Percentiles rank a stretch among this genome's conserved stretches.
Conservation (phyloP, 768 basidiomycete genomes). For the Mycena olivaceomarginata region DNA sequence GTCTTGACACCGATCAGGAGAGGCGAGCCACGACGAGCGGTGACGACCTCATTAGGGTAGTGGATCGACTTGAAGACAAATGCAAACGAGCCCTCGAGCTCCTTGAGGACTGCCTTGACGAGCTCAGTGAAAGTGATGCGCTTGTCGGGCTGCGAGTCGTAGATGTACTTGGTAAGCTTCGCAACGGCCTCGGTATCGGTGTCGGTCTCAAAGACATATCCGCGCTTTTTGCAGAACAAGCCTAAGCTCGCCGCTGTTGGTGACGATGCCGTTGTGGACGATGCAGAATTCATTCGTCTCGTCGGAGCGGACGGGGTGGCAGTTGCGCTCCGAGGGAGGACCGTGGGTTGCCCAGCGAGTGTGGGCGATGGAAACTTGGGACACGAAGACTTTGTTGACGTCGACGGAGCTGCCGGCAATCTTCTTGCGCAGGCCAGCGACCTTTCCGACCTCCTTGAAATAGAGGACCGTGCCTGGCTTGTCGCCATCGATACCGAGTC, state of each 20-base stretch:
- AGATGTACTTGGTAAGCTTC: conserved; percentile 96
- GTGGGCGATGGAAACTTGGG: conserved; percentile 98
- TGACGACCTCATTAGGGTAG: conserved; percentile 97
- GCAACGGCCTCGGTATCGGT: conserved; percentile 99
- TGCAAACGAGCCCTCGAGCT: conserved; percentile 98
- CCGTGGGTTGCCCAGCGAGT: conserved; percentile 99
- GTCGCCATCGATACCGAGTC: conserved; percentile 94
- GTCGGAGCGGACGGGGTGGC: conserved; percentile 96
- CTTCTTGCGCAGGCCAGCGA: conserved; percentile 92
- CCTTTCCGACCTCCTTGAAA: conserved; percentile 99
- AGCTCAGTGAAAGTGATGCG: conserved; percentile 92
- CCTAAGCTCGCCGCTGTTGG: conserved; percentile 92
- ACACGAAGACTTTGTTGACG: conserved; percentile 84
- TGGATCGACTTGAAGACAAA: conserved; percentile 99
- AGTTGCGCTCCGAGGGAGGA: conserved; percentile 90
- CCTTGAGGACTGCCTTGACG: conserved; percentile 96
- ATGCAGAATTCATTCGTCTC: conserved; percentile 88
- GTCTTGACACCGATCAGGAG: conserved; percentile 99
- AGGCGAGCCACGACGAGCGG: conserved; percentile 97
- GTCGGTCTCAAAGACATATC: conserved; percentile 95
- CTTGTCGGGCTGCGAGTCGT: conserved; percentile 93
- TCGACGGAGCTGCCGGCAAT: conserved; percentile 84
- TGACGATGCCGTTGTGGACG: conserved; percentile 99
- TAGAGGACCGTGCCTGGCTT: conserved; percentile 83
- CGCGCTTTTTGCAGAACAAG: conserved; percentile 97